phyloP scores from a whole-genome alignment of 1,284 basidiomycete species.

The Malassezia japonica region DNA sequence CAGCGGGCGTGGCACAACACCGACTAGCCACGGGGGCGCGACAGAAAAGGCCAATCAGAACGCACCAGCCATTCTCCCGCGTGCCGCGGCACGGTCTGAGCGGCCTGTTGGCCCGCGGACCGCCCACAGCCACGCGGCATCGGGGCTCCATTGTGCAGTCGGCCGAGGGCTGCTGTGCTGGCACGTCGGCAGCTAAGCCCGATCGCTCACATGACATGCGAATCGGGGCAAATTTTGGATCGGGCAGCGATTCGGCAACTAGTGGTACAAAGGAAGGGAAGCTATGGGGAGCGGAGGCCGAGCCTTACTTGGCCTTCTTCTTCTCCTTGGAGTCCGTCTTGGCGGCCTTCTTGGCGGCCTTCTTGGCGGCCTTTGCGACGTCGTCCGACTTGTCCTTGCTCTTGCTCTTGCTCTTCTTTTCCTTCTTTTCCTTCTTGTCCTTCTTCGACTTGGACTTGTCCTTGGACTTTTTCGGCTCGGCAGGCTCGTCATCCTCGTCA shows the following conservation, averaged over 20 bases:
- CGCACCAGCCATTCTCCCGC: background rate
- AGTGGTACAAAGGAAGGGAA: slow-evolving; percentile 13
- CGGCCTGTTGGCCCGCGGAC: background rate
- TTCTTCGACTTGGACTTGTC: slow-evolving; percentile 55
- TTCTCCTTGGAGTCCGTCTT: slow-evolving; percentile 28
- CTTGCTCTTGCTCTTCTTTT: slow-evolving; percentile 24
- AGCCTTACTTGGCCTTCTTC: slow-evolving; percentile 19
- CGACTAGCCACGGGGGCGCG: background rate
- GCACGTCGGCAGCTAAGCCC: slow-evolving; percentile 8
- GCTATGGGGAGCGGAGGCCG: background rate
- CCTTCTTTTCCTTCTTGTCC: slow-evolving; percentile 45
- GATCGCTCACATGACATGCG: too few relatives aligned
- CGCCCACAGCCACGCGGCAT: background rate
- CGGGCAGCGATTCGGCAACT: too few relatives aligned
- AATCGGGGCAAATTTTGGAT: too few relatives aligned
- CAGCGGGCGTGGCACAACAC: background rate
- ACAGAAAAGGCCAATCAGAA: background rate
- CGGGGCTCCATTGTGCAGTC: background rate
- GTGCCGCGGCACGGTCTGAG: background rate
- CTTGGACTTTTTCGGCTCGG: slow-evolving; percentile 18
- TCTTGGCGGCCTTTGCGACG: slow-evolving; percentile 29
- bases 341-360: slow-evolving; percentile 40
- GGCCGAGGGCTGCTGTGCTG: slow-evolving; percentile 11
- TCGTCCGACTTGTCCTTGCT: slow-evolving; percentile 29
- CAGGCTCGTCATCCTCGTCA: slow-evolving; percentile 53